These are phyloP conservation scores for Corymbia citriodora DNA, from an alignment of 441 rosid species.

Conservation along the genomic window DNA sequence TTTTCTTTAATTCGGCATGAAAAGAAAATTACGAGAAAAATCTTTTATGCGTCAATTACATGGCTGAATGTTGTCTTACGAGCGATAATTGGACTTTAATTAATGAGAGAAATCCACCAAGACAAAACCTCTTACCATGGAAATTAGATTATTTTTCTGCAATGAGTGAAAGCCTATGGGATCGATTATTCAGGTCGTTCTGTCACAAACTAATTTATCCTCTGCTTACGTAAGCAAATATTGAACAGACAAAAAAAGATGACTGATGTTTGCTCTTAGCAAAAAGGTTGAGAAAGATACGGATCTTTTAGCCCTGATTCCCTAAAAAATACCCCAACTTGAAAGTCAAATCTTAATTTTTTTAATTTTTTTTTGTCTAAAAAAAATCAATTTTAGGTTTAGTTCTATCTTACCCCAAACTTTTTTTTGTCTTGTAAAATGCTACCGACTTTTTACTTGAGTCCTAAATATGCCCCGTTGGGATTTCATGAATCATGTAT, in stretches of 20 bases:
- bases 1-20: not conserved
- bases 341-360: not conserved
- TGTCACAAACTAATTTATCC: not conserved
- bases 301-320: not conserved
- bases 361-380: not conserved
- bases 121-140: not conserved
- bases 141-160: not conserved
- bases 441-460: not conserved
- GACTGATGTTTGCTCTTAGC: not conserved
- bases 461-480: not conserved
- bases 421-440: too few relatives aligned
- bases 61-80: not conserved
- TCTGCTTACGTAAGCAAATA: not conserved
- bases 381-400: not conserved
- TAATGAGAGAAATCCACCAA: not conserved
- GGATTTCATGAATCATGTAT: too few relatives aligned
- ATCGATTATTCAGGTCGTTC: not conserved
- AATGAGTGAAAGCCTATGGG: not conserved
- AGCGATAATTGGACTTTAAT: not conserved
- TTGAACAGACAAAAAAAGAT: not conserved
- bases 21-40: not conserved
- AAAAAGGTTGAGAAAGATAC: not conserved
- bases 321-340: not conserved
- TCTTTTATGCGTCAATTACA: rapidly evolving
- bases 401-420: not conserved